Evolutionary conservation across 1,284 basidiomycete species (phyloP).

Genomic region (Trichosporon sp.): DNA sequence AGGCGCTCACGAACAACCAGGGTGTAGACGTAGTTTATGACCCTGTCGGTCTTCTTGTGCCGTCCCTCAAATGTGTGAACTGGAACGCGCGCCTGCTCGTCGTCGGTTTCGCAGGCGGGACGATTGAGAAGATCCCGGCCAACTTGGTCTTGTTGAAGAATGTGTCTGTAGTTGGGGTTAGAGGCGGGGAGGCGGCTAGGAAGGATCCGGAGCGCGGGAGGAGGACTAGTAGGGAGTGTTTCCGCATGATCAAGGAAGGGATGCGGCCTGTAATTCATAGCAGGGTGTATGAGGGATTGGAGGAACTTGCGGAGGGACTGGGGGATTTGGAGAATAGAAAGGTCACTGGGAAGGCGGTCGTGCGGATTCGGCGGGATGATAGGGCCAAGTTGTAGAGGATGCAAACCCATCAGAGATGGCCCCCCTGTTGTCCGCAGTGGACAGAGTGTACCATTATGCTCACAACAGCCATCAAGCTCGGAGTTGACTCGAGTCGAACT

Average conservation of each 20-base stretch:
- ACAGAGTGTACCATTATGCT: no score
- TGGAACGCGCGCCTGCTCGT: constrained; percentile 92
- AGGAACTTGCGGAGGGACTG: constrained; percentile 63
- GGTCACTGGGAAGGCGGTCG: constrained; percentile 89
- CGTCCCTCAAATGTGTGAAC: constrained; percentile 77
- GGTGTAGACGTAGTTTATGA: constrained; percentile 90
- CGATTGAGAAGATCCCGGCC: constrained; percentile 87
- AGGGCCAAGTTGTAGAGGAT: constrained; percentile 22
- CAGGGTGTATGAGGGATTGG: constrained; percentile 72
- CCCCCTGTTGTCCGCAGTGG: no score
- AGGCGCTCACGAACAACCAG: constrained; percentile 71
- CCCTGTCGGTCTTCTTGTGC: constrained; percentile 65
- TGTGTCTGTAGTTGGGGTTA: constrained; percentile 74
- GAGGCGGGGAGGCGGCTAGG: constrained; percentile 74
- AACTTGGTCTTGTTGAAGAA: constrained; percentile 88
- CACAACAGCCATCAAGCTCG: background rate
- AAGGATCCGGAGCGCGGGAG: background rate
- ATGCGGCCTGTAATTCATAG: constrained; percentile 75
- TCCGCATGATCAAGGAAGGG: constrained; percentile 70
- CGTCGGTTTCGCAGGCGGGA: constrained; percentile 85
- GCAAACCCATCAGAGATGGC: no score
- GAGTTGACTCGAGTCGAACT: no score
- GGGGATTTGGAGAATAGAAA: constrained; percentile 66
- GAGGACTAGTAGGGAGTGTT: constrained; percentile 29
- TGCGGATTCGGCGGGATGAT: constrained; percentile 64